Evolutionary conservation across 2,329 filamentous ascomycete species (phyloP).

Genomic region (Hymenoscyphus occultus): DNA sequence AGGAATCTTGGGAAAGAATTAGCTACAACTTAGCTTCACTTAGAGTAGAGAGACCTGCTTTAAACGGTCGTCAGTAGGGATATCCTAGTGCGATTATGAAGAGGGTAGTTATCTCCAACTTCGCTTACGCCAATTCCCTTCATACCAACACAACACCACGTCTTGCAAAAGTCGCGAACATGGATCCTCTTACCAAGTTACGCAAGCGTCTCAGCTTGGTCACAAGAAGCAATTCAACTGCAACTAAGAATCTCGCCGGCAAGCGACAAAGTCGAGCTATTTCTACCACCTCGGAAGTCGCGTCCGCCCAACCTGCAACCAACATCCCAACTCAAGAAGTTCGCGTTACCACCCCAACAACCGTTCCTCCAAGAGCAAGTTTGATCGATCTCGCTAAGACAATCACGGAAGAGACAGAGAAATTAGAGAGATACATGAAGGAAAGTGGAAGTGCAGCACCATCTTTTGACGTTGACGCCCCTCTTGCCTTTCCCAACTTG

Average conservation of each 20-base stretch:
- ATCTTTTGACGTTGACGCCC: conserved; percentile 45
- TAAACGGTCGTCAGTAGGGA: background rate
- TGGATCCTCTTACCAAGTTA: background rate
- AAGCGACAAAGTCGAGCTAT: background rate
- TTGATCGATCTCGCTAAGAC: conserved; percentile 47
- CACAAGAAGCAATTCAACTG: background rate
- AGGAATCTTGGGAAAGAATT: background rate
- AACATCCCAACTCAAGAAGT: background rate
- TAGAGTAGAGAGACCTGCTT: background rate
- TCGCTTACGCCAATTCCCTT: background rate
- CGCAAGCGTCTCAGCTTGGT: background rate
- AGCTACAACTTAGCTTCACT: background rate
- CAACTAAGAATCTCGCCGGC: background rate
- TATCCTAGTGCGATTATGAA: background rate
- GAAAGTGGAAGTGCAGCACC: conserved; percentile 43
- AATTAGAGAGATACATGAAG: conserved; percentile 47
- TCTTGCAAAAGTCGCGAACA: background rate
- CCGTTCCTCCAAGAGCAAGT: conserved; percentile 29
- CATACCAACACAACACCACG: background rate
- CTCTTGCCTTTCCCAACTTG: conserved; percentile 46
- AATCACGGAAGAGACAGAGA: conserved; percentile 49
- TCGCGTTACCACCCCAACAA: background rate
- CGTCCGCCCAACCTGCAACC: no score
- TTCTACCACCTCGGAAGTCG: background rate
- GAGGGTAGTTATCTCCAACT: background rate